phyloP scores from a whole-genome alignment of 1,284 basidiomycete species.

The Gomphus bonarii region DNA sequence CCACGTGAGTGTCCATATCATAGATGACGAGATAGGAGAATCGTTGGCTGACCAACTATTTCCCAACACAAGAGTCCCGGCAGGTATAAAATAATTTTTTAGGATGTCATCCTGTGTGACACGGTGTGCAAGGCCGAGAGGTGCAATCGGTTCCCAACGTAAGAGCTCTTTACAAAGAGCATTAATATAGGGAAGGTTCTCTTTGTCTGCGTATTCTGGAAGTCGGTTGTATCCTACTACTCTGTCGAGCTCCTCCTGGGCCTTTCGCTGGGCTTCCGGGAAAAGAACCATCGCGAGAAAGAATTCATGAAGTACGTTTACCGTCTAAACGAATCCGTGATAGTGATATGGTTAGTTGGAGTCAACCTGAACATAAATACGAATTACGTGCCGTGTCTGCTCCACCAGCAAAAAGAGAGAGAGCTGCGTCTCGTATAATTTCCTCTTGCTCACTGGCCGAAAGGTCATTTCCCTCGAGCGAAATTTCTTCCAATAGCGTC shows the following conservation, averaged over 20 bases:
- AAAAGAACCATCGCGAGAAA: constrained; percentile 2
- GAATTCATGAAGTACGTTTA: constrained; percentile 7
- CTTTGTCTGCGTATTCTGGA: not conserved
- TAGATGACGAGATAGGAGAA: not conserved
- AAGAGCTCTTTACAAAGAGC: constrained; percentile 7
- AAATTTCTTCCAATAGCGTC: not conserved
- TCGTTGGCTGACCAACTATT: constrained; percentile 9
- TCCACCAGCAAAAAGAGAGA: not conserved
- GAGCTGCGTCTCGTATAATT: not conserved
- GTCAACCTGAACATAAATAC: not conserved
- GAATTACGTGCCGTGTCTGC: constrained; percentile 6
- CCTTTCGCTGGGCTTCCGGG: not conserved
- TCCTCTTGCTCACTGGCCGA: not conserved
- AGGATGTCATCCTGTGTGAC: constrained; percentile 14
- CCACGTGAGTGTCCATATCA: not conserved
- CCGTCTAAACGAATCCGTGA: constrained; percentile 2
- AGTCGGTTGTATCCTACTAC: not conserved
- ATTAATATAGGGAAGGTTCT: constrained; percentile 3
- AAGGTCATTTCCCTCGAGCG: not conserved
- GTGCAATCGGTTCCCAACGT: constrained; percentile 3
- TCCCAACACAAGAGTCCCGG: constrained; percentile 9
- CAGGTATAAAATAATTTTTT: constrained; percentile 7
- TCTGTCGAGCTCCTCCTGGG: too few species aligned
- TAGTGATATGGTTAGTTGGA: not conserved
- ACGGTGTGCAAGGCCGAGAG: constrained; percentile 12